Base-by-base conservation (phyloP, 371 early-diverging fungal genomes). In the Rhizopus sp. region DNA sequence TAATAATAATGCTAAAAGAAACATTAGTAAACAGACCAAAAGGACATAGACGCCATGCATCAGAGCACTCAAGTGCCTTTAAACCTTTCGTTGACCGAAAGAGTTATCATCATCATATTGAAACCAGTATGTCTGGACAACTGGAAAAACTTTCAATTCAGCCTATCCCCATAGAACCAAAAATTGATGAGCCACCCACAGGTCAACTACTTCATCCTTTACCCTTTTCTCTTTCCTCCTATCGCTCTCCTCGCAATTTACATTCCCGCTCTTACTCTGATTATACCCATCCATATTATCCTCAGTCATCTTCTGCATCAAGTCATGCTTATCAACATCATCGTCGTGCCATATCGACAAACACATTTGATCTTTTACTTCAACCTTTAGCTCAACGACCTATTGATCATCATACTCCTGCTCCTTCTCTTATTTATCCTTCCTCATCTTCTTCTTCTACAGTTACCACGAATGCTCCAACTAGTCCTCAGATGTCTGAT, bases 191-290 rank as follows among this genome's bases (percentile, higher is more conserved):
- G 4, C 17, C 46, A 46, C 44, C 23, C 23, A 15, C n/a, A 15
- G 34, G 15, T 49, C 29, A 13, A 50, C 44, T 42, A 3, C 10
- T 42, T 42, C 10, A 7, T 7, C n/a, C 17, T 42, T 17, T 7
- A 16, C 7, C 44, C 44, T 17, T 16, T 40, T 53, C 38, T 23
- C 41, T 33, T 16, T 56, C 49, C 16, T 34, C 47, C 30, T 57
- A 44, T 39, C 69, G 66, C 17, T 58, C 70, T 15, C 67, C 73
- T 47, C 63, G 71, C 40, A 69, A 69, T 48, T 57, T 71, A 47
- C 79, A 79, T 54, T 60, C 76, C n/a, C 73, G 79, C 12, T 79
- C 80, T 16, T 73, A 61, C 41, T 79, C 80, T 35, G 76, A 79
- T 54, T 72, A 73, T 58, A 72, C 76, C 35, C 80, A 79, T 47